Evolutionary conservation across 2,329 filamentous ascomycete species (phyloP), one percentile per base, ranked within the genome.

Genomic region (Cladosporium sphaerospermum): DNA sequence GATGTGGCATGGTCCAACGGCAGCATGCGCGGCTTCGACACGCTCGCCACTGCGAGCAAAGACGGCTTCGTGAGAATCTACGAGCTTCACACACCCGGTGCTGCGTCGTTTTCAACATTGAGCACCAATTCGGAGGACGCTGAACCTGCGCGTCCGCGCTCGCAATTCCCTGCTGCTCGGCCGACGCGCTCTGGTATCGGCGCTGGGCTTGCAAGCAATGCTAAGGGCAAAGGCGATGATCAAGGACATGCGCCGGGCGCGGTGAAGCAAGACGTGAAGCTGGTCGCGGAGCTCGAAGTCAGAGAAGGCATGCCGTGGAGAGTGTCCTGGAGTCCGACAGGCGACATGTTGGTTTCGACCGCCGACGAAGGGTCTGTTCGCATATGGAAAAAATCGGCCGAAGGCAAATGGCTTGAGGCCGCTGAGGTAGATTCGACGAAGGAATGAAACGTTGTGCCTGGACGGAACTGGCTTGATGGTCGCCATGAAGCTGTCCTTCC

Each of bases 1-100:
- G 91, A 96, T 67, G 81, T 96, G 1, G 85, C 89, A 2, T 99
- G 93, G 93, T 89, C 92, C 1, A 87, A 90, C 45, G 92, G 90
- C 10, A 95, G 90, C 59, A 89, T 95, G 62, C 78, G 91, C 37
- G 92, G 92, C 1, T 92, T 89, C 67, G 93, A 99, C 68, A 80
- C 92, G 54, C 80, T 97, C 61, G 93, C 92, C 3, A 95, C 91
- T 5, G 92, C 90, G 2, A 93, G 89, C 67, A 95, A 95, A 69
- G 93, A 99, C 67, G 92, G 93, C 3, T 85, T 83, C 61, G 83
- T 96, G 39, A 81, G 92, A 39, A 86, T 99, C n/a, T 96, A 95
- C 65, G 84, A 92, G 62, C 69, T 95, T 14, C 82, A 84, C 34
- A 86, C 86, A 62, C 57, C 71, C 64, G 56, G 73, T 69, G 56